These are phyloP conservation scores for Kalmanozyma brasiliensis DNA, from an alignment of 1,284 basidiomycete genomes.

Conservation along the genomic window DNA sequence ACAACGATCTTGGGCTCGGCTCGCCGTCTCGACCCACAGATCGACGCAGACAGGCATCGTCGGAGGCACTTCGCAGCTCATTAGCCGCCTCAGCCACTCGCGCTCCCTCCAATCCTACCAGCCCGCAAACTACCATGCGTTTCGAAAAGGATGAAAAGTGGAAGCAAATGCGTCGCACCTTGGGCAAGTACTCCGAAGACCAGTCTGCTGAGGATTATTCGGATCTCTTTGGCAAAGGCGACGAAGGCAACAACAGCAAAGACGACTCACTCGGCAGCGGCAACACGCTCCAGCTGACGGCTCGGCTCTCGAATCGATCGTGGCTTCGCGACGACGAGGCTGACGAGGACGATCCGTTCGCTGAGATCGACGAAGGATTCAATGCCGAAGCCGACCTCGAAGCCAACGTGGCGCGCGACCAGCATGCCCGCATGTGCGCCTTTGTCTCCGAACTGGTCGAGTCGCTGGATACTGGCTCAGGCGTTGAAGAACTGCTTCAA, in stretches of 20 bases:
- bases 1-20: constrained; percentile 1
- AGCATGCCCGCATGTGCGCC: constrained; percentile 78
- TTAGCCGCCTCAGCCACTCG: constrained; percentile 22
- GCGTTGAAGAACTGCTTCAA: constrained; percentile 81
- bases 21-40: constrained; percentile 18
- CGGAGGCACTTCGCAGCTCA: constrained; percentile 35
- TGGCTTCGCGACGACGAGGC: constrained; percentile 55
- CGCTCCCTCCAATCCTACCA: constrained; percentile 26
- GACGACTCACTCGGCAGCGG: constrained; percentile 34
- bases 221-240: constrained; percentile 50
- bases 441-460: constrained; percentile 86
- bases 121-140: constrained; percentile 36
- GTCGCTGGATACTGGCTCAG: constrained; percentile 80
- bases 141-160: constrained; percentile 48
- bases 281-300: constrained; percentile 50
- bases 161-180: constrained; percentile 50
- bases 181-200: constrained; percentile 55
- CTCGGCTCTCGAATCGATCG: constrained; percentile 55
- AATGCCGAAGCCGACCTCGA: constrained; percentile 59
- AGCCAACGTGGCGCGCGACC: constrained; percentile 60
- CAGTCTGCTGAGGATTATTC: constrained; percentile 56
- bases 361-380: constrained; percentile 59
- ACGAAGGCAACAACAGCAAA: constrained; percentile 23
- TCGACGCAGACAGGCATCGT: constrained; percentile 33
- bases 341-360: constrained; percentile 60